phyloP scores from a whole-genome alignment of 768 basidiomycete genomes.

The Dioszegia hungarica region DNA sequence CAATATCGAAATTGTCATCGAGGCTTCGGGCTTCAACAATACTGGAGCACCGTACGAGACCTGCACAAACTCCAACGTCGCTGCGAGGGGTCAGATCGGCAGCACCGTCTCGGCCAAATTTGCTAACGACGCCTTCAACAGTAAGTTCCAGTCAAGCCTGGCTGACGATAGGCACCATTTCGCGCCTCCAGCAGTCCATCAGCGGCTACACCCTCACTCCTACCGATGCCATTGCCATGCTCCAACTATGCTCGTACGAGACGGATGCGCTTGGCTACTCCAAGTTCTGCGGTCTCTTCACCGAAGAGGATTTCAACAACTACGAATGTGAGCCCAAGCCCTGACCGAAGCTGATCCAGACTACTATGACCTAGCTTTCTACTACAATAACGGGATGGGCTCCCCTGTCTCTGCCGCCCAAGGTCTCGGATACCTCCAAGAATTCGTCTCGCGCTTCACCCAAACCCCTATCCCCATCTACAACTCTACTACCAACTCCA shows the following conservation, averaged over 20 bases:
- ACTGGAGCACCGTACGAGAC: conserved; percentile 44
- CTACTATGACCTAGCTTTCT: conserved; percentile 32
- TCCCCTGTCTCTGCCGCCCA: conserved; percentile 46
- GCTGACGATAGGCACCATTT: no score
- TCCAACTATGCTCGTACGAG: conserved; percentile 49
- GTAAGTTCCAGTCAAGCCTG: conserved; percentile 8
- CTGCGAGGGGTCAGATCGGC: conserved; percentile 27
- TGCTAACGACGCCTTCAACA: conserved; percentile 27
- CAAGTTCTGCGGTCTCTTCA: conserved; percentile 49
- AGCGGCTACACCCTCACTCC: conserved; percentile 28
- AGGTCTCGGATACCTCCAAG: conserved; percentile 46
- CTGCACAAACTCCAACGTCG: conserved; percentile 33
- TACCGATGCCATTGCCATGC: conserved; percentile 41
- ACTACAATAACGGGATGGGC: conserved; percentile 43
- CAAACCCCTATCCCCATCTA: conserved; percentile 23
- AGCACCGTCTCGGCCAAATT: conserved; percentile 26
- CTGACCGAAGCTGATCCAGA: neutral
- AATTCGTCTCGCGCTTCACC: conserved; percentile 46
- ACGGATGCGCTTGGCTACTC: conserved; percentile 45
- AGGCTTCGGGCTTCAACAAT: conserved; percentile 41
- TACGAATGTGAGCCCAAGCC: conserved; percentile 21
- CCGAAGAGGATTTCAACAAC: conserved; percentile 43
- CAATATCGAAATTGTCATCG: conserved; percentile 45
- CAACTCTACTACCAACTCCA: conserved; percentile 41
- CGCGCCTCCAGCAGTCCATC: conserved; percentile 27